Conservation (phyloP, 352 stramenopile species). For the Phytophthora ramorum region DNA sequence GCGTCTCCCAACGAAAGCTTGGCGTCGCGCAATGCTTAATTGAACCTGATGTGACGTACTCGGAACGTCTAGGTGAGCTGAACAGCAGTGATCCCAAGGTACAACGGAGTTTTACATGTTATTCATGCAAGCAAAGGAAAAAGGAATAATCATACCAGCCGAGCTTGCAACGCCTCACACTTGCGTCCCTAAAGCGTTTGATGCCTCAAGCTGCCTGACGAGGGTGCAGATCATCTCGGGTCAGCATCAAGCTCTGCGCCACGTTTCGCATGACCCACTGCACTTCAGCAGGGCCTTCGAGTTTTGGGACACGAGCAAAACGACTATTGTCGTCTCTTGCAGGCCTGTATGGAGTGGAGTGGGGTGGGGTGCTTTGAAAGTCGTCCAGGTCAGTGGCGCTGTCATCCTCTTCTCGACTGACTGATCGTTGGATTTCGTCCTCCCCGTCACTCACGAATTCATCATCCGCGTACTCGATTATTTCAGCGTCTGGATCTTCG, state of each 20-base stretch:
- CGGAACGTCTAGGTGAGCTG: conserved; percentile 13
- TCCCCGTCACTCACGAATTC: conserved; percentile 61
- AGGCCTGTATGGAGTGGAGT: conserved; percentile 22
- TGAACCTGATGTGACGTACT: conserved; percentile 14
- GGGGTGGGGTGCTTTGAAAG: conserved; percentile 10
- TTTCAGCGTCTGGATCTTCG: conserved; percentile 75
- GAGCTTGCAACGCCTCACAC: conserved; percentile 12
- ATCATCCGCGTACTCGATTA: conserved; percentile 82
- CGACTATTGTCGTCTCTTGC: conserved; percentile 18
- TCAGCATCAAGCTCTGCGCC: conserved; percentile 71
- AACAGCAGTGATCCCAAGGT: conserved; percentile 13
- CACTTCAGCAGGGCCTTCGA: conserved; percentile 56
- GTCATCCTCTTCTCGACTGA: conserved; percentile 11
- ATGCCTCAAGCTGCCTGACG: conserved; percentile 20
- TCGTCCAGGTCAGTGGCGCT: conserved; percentile 7
- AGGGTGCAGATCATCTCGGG: conserved; percentile 47
- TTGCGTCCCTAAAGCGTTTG: not conserved
- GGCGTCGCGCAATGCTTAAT: conserved; percentile 27
- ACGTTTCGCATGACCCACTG: conserved; percentile 83
- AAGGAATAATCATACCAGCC: conserved; percentile 24
- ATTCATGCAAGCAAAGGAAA: conserved; percentile 16
- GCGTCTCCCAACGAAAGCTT: conserved; percentile 63
- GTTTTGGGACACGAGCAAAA: conserved; percentile 23
- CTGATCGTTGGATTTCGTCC: not conserved
- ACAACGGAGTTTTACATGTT: conserved; percentile 38